Conservation (phyloP, 768 basidiomycete genomes). For the Boletus rufocinnamomeus region DNA sequence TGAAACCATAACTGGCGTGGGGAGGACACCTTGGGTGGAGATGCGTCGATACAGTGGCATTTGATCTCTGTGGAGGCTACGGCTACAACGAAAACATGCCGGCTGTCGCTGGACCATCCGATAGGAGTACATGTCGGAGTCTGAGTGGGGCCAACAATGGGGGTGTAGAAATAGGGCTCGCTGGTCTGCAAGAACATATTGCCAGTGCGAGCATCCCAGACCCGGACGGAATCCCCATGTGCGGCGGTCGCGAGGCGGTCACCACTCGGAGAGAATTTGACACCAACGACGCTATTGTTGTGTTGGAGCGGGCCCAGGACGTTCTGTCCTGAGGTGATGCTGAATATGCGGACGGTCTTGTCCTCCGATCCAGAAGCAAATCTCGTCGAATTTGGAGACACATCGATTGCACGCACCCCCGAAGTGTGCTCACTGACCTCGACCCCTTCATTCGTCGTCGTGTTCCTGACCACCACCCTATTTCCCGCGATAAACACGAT, state of each 20-base stretch:
- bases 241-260: constrained; percentile 1
- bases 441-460: constrained; percentile 1
- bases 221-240: not conserved
- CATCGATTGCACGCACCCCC: constrained; percentile 7
- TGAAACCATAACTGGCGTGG: not conserved
- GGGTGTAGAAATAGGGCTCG: too few relatives aligned
- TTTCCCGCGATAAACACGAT: constrained; percentile 2
- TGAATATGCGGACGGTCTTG: constrained; percentile 6
- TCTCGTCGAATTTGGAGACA: constrained; percentile 15
- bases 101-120: not conserved
- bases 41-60: too few relatives aligned
- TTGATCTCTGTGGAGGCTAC: rapidly evolving
- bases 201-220: constrained; percentile 8
- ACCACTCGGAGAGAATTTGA: constrained; percentile 11
- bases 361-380: constrained; percentile 14
- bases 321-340: constrained; percentile 4
- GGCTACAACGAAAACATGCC: not conserved
- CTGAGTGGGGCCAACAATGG: not conserved
- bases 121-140: not conserved
- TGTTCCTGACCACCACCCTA: constrained; percentile 8
- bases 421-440: constrained; percentile 1
- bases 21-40: rapidly evolving
- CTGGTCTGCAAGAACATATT: not conserved
- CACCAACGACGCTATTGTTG: not conserved
- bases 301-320: constrained; percentile 9